Percentiles rank a stretch among this genome's conserved stretches.
phyloP scores from a whole-genome alignment of 2,329 filamentous ascomycete genomes.

The Penicillium sp. region DNA sequence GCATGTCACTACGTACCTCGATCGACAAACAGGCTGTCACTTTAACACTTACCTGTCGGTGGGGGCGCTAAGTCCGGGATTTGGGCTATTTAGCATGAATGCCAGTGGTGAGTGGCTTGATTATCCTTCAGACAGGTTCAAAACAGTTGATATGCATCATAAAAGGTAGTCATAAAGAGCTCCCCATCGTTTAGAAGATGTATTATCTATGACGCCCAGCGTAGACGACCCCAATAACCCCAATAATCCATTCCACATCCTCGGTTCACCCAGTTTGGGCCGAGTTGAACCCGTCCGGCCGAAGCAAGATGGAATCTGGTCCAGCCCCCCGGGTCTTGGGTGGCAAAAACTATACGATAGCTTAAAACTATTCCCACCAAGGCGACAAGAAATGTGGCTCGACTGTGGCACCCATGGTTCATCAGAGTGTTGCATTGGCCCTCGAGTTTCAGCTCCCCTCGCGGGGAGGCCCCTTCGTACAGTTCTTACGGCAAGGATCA shows the following conservation, averaged over 20 bases:
- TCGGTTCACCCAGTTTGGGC: neutral
- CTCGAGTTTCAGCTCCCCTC: slow-evolving; percentile 20
- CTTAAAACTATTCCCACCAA: slow-evolving; percentile 6
- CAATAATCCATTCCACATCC: neutral
- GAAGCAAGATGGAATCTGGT: neutral
- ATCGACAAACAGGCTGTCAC: neutral
- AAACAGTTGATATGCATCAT: neutral
- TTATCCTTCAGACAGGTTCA: neutral
- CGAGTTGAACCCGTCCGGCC: slow-evolving; percentile 11
- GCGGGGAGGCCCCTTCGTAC: slow-evolving; percentile 15
- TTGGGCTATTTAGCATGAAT: neutral
- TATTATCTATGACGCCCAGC: neutral
- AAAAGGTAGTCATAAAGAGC: neutral
- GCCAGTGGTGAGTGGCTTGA: neutral
- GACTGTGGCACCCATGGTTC: slow-evolving; percentile 1
- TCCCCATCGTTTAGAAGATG: neutral
- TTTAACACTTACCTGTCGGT: slow-evolving; percentile 4
- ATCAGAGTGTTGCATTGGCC: slow-evolving; percentile 6
- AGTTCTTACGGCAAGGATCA: slow-evolving; percentile 12
- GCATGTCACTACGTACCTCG: neutral
- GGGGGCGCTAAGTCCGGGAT: slow-evolving; percentile 9
- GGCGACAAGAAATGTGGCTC: neutral
- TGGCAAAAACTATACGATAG: slow-evolving; percentile 13
- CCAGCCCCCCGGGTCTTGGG: neutral
- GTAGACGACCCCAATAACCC: neutral